phyloP scores from a whole-genome alignment of 2,329 filamentous ascomycete species.

The Neurospora sp. region DNA sequence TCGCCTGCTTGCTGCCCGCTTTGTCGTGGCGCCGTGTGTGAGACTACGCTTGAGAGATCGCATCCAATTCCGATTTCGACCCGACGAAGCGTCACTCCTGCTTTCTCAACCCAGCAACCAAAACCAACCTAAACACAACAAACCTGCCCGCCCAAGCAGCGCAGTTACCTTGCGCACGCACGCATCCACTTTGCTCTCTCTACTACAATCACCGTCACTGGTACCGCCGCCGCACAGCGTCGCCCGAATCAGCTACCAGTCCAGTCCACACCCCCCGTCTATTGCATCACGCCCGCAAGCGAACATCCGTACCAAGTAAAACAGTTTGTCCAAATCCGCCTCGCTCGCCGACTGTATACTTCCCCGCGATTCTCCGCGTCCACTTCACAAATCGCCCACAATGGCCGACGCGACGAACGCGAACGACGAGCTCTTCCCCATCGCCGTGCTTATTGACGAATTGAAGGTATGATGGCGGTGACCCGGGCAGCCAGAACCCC shows the following conservation, averaged over 20 bases:
- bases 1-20: background rate
- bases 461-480: conserved; percentile 65
- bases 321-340: conserved; percentile 1
- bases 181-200: background rate
- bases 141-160: background rate
- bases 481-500: conserved; percentile 7
- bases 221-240: background rate
- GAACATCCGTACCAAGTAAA: conserved; percentile 3
- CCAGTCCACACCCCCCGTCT: background rate
- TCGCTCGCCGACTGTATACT: conserved; percentile 13
- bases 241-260: conserved; percentile 2
- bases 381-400: conserved; percentile 20
- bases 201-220: background rate
- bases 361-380: conserved; percentile 12
- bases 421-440: conserved; percentile 98
- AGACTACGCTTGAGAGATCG: background rate
- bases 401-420: conserved; percentile 87
- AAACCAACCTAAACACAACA: background rate
- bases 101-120: background rate
- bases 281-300: conserved; percentile 8
- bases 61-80: background rate
- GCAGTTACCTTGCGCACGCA: conserved; percentile 1
- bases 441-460: conserved; percentile 99
- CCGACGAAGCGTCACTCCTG: background rate
- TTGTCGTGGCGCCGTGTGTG: background rate